These are phyloP conservation scores for Taxawa tesnikishii DNA, from an alignment of 2,329 filamentous ascomycete genomes.

Conservation along the genomic window DNA sequence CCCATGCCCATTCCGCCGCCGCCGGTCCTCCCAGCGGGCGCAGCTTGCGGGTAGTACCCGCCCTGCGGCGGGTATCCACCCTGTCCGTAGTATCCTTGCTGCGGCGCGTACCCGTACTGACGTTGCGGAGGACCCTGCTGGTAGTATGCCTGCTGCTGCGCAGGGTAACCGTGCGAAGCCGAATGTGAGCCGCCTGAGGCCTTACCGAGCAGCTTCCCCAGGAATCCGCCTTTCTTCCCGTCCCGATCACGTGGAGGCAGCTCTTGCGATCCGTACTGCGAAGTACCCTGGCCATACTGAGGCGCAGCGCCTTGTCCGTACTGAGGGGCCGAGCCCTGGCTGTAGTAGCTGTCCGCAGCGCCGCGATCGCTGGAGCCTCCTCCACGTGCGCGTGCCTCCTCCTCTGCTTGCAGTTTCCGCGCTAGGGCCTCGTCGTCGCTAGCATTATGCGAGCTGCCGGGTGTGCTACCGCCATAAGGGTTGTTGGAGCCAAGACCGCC, in stretches of 20 bases:
- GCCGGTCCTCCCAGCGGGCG: conserved; percentile 30
- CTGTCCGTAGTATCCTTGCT: conserved; percentile 16
- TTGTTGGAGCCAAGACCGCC: conserved; percentile 47
- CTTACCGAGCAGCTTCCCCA: conserved; percentile 43
- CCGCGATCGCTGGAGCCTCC: conserved; percentile 22
- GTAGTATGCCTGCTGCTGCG: conserved; percentile 14
- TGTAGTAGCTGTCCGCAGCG: conserved; percentile 35
- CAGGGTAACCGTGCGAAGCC: conserved; percentile 9
- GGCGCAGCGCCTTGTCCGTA: conserved; percentile 14
- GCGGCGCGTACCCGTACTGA: conserved; percentile 14
- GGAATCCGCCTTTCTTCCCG: conserved; percentile 30
- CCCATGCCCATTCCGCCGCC: conserved; percentile 61
- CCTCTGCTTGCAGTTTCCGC: conserved; percentile 69
- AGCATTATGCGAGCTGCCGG: conserved; percentile 15
- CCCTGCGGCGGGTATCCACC: conserved; percentile 16
- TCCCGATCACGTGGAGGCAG: conserved; percentile 21
- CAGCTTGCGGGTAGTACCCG: conserved; percentile 29
- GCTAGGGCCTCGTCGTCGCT: conserved; percentile 65
- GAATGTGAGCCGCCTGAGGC: conserved; percentile 11
- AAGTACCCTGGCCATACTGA: conserved; percentile 11
- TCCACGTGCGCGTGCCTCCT: conserved; percentile 45
- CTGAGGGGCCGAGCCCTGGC: conserved; percentile 6
- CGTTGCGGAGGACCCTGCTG: conserved; percentile 15
- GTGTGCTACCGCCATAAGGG: conserved; percentile 44
- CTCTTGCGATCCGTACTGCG: conserved; percentile 21